Evolutionary conservation across 352 stramenopile species (phyloP), one percentile per base, ranked within the genome.

Genomic region (Phytophthora meadii): DNA sequence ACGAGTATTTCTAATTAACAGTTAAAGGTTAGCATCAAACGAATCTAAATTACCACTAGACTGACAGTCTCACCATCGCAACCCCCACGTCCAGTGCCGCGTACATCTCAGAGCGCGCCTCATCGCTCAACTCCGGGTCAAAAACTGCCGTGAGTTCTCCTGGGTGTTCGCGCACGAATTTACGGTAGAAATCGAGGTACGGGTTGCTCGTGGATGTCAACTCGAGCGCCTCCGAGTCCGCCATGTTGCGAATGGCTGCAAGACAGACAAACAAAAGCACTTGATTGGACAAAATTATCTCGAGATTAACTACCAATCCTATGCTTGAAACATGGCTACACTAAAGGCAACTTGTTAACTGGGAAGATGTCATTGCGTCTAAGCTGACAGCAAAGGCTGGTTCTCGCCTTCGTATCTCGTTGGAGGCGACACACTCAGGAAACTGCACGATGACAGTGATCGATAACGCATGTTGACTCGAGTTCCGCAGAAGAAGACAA

Each of bases 1-100:
- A 98, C 39, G 89, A 80, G 72, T 97, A 98, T 71, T 89, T 89
- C 81, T 98, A 75, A 47, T 37, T 58, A 37, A n/a, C 12, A 51
- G 6, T 17, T 44, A 32, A 54, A 46, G 44, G 10, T 61, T 70
- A 65, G 27, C 40, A 30, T 17, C 22, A n/a, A 54, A 36, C 54
- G 2, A 3, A 15, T 36, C 11, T 28, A 49, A 2, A 48, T 30
- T 8, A 15, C 19, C 12, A 40, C 11, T 15, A 22, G 11, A 19
- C 10, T 14, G 10, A 14, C 37, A 12, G n/a, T 64, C 77, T 40
- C 42, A 94, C 86, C 82, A 93, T 91, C n/a, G 87, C 87, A 41
- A 93, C 76, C 65, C 76, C 79, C 57, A 93, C 81, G 62, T 95
- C 83, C 51, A 95, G 65, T 41, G 75, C 71, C 42, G 82, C 83